phyloP scores from a whole-genome alignment of 768 basidiomycete genomes.

The Pulveroboletus frians region DNA sequence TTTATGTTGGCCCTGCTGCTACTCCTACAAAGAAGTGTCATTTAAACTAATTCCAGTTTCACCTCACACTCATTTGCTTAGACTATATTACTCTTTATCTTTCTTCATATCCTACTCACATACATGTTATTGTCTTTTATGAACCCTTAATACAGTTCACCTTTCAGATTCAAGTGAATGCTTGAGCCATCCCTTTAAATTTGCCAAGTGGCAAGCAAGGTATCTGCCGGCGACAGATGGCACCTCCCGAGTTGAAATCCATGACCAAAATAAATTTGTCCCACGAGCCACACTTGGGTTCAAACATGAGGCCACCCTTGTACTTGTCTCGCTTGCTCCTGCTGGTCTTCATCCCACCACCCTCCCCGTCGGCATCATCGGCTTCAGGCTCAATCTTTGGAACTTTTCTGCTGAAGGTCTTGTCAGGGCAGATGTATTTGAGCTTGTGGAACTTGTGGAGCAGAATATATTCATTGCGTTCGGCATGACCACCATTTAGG shows the following conservation, averaged over 20 bases:
- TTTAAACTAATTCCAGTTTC: too few species aligned
- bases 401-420: slow-evolving; percentile 75
- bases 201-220: too few species aligned
- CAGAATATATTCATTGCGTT: slow-evolving; percentile 98
- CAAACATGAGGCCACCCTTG: slow-evolving; percentile 97
- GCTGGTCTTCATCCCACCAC: slow-evolving; percentile 38
- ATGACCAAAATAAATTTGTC: slow-evolving; percentile 97
- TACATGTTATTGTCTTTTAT: too few species aligned
- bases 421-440: slow-evolving; percentile 97
- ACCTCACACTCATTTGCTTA: too few species aligned
- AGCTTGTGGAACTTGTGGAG: slow-evolving; percentile 95
- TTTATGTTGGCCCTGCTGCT: too few species aligned
- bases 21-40: too few species aligned
- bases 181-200: too few species aligned
- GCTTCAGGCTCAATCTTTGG: slow-evolving; percentile 46
- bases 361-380: slow-evolving; percentile 51
- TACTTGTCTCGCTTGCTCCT: slow-evolving; percentile 89
- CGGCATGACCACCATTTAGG: slow-evolving; percentile 93
- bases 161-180: too few species aligned
- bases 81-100: too few species aligned
- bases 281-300: slow-evolving; percentile 93
- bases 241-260: slow-evolving; percentile 99
- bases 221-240: too few species aligned
- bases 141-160: too few species aligned
- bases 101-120: too few species aligned